These are phyloP conservation scores for Geotrichum carabidarum DNA, from an alignment of 1,139 yeast genomes.

Conservation along the genomic window DNA sequence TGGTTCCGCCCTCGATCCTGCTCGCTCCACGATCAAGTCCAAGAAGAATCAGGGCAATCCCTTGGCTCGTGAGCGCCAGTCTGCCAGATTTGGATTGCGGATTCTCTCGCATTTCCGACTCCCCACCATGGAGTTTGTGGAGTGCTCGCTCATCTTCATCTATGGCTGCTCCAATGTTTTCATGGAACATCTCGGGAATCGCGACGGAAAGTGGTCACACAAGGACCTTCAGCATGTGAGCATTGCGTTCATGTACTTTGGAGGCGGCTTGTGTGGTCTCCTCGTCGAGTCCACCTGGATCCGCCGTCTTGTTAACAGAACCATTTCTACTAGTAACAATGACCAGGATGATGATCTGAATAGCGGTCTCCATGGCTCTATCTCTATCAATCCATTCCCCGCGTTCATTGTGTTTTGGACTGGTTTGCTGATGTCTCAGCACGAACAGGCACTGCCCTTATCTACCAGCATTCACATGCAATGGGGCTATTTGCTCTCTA, in stretches of 20 bases:
- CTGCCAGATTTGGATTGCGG: neutral
- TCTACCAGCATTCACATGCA: slow-evolving; percentile 80
- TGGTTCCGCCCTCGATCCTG: slow-evolving; percentile 21
- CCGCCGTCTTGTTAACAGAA: slow-evolving; percentile 27
- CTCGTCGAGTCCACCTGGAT: slow-evolving; percentile 60
- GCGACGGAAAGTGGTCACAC: slow-evolving; percentile 78
- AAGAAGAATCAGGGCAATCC: slow-evolving; percentile 1
- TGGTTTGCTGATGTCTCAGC: slow-evolving; percentile 90
- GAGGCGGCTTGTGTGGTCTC: slow-evolving; percentile 89
- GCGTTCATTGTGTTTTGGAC: slow-evolving; percentile 92
- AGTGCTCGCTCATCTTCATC: slow-evolving; percentile 69
- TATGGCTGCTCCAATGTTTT: slow-evolving; percentile 87
- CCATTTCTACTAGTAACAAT: slow-evolving; percentile 15
- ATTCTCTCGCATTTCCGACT: slow-evolving; percentile 2
- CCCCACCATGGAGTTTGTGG: slow-evolving; percentile 79
- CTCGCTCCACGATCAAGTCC: slow-evolving; percentile 26
- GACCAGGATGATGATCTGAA: slow-evolving; percentile 18
- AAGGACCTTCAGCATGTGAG: slow-evolving; percentile 93
- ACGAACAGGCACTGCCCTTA: slow-evolving; percentile 71
- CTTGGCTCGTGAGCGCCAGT: neutral
- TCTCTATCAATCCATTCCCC: slow-evolving; percentile 75
- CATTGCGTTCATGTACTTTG: slow-evolving; percentile 89
- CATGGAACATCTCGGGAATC: slow-evolving; percentile 75
- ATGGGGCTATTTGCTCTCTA: slow-evolving; percentile 81
- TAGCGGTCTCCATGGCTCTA: slow-evolving; percentile 25